Percentiles rank a stretch among this genome's conserved stretches.
These are phyloP conservation scores for Panicum hallii DNA, from an alignment of 202 grass and related monocot genomes.

Conservation along the genomic window DNA sequence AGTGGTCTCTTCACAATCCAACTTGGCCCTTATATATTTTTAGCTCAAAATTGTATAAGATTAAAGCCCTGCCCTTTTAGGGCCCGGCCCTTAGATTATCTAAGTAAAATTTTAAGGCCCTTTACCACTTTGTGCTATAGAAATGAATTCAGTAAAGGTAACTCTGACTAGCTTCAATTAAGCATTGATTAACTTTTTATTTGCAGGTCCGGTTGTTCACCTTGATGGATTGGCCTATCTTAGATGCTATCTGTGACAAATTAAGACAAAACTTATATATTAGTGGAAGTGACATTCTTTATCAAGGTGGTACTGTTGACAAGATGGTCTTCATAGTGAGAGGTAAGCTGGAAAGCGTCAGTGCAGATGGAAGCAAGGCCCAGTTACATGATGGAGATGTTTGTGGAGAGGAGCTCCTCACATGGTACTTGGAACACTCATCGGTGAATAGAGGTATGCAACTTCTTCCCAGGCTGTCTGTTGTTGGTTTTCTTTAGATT, in stretches of 20 bases:
- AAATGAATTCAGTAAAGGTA: slow-evolving; percentile 11
- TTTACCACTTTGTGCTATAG: background rate
- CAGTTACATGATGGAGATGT: slow-evolving; percentile 85
- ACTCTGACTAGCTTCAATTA: background rate
- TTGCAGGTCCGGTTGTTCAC: slow-evolving; percentile 86
- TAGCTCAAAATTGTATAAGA: no score
- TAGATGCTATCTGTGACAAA: slow-evolving; percentile 93
- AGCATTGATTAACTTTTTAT: slow-evolving; percentile 5
- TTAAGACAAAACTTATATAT: slow-evolving; percentile 88
- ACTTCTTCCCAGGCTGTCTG: slow-evolving; percentile 11
- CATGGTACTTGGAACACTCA: slow-evolving; percentile 91
- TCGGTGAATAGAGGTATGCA: slow-evolving; percentile 61
- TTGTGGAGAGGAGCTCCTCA: slow-evolving; percentile 96
- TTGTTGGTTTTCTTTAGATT: background rate
- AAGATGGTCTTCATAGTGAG: slow-evolving; percentile 97
- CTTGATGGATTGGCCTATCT: slow-evolving; percentile 86
- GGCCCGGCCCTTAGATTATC: no score
- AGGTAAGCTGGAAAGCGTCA: slow-evolving; percentile 89
- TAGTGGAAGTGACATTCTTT: slow-evolving; percentile 81
- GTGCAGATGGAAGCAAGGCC: slow-evolving; percentile 71
- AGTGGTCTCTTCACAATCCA: no score
- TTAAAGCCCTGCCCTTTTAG: no score
- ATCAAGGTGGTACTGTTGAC: slow-evolving; percentile 79
- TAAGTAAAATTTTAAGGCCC: no score
- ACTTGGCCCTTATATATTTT: no score